Evolutionary conservation across 2,329 filamentous ascomycete genomes (phyloP).

Genomic region (Fusarium secorum): DNA sequence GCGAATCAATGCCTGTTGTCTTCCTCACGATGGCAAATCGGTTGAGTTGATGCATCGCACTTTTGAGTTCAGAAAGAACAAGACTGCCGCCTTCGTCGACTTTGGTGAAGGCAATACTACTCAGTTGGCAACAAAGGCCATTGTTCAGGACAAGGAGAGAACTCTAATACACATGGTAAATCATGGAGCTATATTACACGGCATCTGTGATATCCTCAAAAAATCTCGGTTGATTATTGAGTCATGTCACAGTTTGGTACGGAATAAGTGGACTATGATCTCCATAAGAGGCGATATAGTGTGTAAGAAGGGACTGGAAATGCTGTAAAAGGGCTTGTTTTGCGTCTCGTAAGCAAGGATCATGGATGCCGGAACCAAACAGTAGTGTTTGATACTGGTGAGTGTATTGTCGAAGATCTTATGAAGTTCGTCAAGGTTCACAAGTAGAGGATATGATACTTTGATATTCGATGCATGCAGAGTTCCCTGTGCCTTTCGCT

Average conservation of each 20-base stretch:
- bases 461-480: rapidly evolving
- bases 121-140: not conserved
- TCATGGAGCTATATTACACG: not conserved
- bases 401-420: not conserved
- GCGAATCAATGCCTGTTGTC: not conserved
- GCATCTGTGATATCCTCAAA: not conserved
- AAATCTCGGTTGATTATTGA: not conserved
- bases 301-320: not conserved
- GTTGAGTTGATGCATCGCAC: not conserved
- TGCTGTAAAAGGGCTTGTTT: not conserved
- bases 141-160: rapidly evolving
- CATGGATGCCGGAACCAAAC: rapidly evolving
- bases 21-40: not conserved
- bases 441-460: not conserved
- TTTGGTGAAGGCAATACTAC: not conserved
- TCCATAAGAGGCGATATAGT: not conserved
- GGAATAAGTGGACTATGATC: not conserved
- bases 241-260: not conserved
- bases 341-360: not conserved
- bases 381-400: not conserved
- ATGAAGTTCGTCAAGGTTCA: not conserved
- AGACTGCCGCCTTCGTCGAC: not conserved
- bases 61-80: not conserved
- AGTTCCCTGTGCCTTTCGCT: not conserved
- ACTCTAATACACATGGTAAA: not conserved